These are phyloP conservation scores for Leptographium radiaticola DNA, from an alignment of 2,329 filamentous ascomycete species.

Conservation along the genomic window DNA sequence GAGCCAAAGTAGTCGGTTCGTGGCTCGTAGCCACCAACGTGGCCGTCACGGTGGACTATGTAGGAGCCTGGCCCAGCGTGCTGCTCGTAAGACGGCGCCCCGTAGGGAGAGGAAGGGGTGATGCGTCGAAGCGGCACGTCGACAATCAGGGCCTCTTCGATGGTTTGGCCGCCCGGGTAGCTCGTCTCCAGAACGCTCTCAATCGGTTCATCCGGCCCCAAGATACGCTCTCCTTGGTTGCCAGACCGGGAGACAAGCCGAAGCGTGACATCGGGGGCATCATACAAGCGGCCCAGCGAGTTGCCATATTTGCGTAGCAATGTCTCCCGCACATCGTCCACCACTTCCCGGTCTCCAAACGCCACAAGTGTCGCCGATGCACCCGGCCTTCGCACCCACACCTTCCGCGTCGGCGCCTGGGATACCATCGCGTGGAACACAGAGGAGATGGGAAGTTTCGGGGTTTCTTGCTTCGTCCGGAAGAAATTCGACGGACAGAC, in stretches of 20 bases:
- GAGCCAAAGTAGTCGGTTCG: slow-evolving; percentile 77
- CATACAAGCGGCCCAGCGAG: slow-evolving; percentile 76
- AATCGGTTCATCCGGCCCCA: slow-evolving; percentile 82
- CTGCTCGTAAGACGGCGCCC: slow-evolving; percentile 19
- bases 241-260: slow-evolving; percentile 60
- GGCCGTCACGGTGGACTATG: background rate
- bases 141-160: slow-evolving; percentile 84
- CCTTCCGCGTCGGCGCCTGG: slow-evolving; percentile 48
- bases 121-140: slow-evolving; percentile 59
- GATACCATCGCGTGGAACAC: slow-evolving; percentile 31
- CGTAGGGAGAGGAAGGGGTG: slow-evolving; percentile 58
- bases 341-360: slow-evolving; percentile 76
- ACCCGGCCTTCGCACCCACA: slow-evolving; percentile 85
- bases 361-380: slow-evolving; percentile 79
- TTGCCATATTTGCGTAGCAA: slow-evolving; percentile 91
- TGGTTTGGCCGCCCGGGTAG: slow-evolving; percentile 74
- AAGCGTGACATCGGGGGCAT: slow-evolving; percentile 78
- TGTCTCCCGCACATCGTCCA: slow-evolving; percentile 88
- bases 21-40: slow-evolving; percentile 26
- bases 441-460: background rate
- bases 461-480: background rate
- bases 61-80: background rate
- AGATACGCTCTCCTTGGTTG: slow-evolving; percentile 46
- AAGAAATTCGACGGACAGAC: background rate
- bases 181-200: slow-evolving; percentile 64